Conservation (phyloP, 2,329 filamentous ascomycete species). For the Alternaria atra region DNA sequence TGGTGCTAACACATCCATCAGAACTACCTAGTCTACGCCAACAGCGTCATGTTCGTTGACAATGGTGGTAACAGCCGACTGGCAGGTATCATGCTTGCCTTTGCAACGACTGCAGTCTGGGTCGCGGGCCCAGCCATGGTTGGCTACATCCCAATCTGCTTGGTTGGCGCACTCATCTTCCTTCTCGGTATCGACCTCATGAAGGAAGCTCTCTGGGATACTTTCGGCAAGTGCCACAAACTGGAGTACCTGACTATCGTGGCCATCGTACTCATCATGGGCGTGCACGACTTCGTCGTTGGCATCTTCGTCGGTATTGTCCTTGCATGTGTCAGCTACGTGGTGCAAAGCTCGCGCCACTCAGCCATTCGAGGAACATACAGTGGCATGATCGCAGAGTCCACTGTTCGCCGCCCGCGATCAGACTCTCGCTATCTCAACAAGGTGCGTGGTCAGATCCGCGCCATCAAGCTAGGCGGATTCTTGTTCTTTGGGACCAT, state of each 20-base stretch:
- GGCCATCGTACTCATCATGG: conserved; percentile 93
- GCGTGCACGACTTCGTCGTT: conserved; percentile 93
- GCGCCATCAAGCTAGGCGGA: conserved; percentile 88
- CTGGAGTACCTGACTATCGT: conserved; percentile 91
- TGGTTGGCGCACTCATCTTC: conserved; percentile 95
- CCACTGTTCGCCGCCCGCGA: conserved; percentile 89
- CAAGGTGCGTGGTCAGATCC: conserved; percentile 86
- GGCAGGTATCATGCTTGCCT: conserved; percentile 84
- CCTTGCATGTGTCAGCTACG: conserved; percentile 87
- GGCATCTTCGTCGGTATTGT: conserved; percentile 93
- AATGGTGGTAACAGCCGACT: conserved; percentile 88
- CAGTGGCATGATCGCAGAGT: conserved; percentile 86
- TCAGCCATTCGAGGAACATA: conserved; percentile 92
- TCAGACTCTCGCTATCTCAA: conserved; percentile 87
- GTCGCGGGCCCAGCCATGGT: conserved; percentile 86
- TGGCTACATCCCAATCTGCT: conserved; percentile 94
- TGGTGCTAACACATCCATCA: conserved; percentile 51
- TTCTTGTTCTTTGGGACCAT: conserved; percentile 99
- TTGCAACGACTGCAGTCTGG: conserved; percentile 82
- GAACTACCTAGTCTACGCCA: conserved; percentile 98
- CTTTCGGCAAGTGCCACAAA: conserved; percentile 84
- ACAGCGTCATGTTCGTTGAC: conserved; percentile 94
- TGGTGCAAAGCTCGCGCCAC: conserved; percentile 88
- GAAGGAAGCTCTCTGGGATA: conserved; percentile 85
- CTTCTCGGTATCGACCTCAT: conserved; percentile 92